Percentiles rank a stretch among this genome's conserved stretches.
Conservation (phyloP, 2,329 filamentous ascomycete species). For the Colletotrichum spaethianum region DNA sequence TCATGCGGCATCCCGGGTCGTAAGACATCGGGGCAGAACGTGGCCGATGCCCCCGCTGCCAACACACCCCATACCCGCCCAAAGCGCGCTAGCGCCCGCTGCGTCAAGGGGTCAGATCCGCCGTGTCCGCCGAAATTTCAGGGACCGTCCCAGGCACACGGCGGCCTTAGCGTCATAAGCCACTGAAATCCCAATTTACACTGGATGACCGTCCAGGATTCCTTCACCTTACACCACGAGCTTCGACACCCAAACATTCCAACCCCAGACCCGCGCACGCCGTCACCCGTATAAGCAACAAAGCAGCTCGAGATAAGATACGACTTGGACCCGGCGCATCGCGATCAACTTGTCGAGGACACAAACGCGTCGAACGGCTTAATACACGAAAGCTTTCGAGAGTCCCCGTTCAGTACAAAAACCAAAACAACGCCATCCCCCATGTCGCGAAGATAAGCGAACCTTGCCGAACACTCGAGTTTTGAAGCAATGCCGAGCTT, state of each 20-base stretch:
- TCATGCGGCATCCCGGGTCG: conserved; percentile 19
- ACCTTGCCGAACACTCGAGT: conserved; percentile 24
- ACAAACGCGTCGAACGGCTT: neutral
- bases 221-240: conserved; percentile 25
- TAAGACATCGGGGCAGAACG: conserved; percentile 6
- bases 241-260: conserved; percentile 30
- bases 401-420: neutral
- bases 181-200: conserved; percentile 36
- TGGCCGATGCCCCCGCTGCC: conserved; percentile 30
- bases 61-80: conserved; percentile 26
- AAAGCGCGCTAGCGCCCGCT: conserved; percentile 30
- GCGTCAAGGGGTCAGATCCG: conserved; percentile 24
- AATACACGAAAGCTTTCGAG: neutral
- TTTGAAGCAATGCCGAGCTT: conserved; percentile 69
- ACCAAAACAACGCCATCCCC: conserved; percentile 31
- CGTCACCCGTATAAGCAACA: conserved; percentile 12
- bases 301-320: neutral
- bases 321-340: neutral
- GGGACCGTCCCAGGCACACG: conserved; percentile 33
- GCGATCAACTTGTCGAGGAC: neutral
- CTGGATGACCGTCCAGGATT: conserved; percentile 28
- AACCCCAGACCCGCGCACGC: conserved; percentile 16
- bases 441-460: conserved; percentile 32
- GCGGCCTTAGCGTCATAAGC: conserved; percentile 30
- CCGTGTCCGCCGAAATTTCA: conserved; percentile 33